phyloP scores from a whole-genome alignment of 495 filamentous ascomycete genomes.

The Penicillium paradoxum region DNA sequence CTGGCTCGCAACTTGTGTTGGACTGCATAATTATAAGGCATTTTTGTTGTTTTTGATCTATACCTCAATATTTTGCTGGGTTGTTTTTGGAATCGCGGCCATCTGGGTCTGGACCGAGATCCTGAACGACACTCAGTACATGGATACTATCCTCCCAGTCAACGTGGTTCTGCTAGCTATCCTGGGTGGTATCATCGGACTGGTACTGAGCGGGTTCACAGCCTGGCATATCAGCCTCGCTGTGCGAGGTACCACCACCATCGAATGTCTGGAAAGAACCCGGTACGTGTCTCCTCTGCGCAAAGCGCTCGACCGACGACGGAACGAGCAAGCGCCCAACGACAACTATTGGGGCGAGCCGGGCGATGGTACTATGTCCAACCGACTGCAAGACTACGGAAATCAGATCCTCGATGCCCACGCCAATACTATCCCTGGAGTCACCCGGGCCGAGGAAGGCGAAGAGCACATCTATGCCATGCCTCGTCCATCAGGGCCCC shows the following conservation, averaged over 20 bases:
- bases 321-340: slow-evolving; percentile 38
- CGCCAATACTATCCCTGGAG: slow-evolving; percentile 74
- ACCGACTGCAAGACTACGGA: slow-evolving; percentile 58
- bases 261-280: slow-evolving; percentile 91
- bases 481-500: slow-evolving; percentile 22
- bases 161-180: slow-evolving; percentile 87
- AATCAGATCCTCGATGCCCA: slow-evolving; percentile 77
- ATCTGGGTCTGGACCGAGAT: slow-evolving; percentile 80
- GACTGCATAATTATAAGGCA: slow-evolving; percentile 88
- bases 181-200: slow-evolving; percentile 80
- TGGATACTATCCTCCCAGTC: slow-evolving; percentile 73
- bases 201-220: slow-evolving; percentile 87
- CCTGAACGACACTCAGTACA: slow-evolving; percentile 53
- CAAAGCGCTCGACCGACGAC: slow-evolving; percentile 59
- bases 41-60: slow-evolving; percentile 94
- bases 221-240: slow-evolving; percentile 88
- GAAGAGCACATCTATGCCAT: slow-evolving; percentile 47
- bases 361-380: slow-evolving; percentile 54
- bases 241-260: slow-evolving; percentile 76
- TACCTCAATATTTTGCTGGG: slow-evolving; percentile 77
- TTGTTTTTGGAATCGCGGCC: slow-evolving; percentile 66
- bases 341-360: slow-evolving; percentile 37
- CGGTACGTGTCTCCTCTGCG: slow-evolving; percentile 79
- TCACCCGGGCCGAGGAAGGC: slow-evolving; percentile 76
- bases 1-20: slow-evolving; percentile 95